Percentiles rank a stretch among this genome's conserved stretches.
These are phyloP conservation scores for Postia placenta DNA, from an alignment of 768 basidiomycete species.

Conservation along the genomic window DNA sequence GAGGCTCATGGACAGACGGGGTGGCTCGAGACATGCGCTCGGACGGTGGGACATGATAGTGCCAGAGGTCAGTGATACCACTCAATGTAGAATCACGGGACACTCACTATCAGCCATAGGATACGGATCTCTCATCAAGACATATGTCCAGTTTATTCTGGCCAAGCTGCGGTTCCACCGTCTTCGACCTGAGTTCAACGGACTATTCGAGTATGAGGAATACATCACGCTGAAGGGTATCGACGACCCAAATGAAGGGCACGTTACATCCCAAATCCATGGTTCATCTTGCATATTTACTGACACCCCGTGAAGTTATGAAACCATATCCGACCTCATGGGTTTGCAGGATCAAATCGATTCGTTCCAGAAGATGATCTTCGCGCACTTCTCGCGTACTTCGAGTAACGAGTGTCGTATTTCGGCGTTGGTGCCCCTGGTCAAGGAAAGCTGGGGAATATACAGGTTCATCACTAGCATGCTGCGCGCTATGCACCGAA, in stretches of 20 bases:
- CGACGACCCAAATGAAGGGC: conserved; percentile 99
- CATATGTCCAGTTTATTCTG: conserved; percentile 93
- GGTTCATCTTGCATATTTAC: conserved; percentile 2
- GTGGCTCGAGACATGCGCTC: conserved; percentile 96
- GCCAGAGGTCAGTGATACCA: conserved; percentile 53
- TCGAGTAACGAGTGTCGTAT: conserved; percentile 97
- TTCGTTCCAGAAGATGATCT: conserved; percentile 96
- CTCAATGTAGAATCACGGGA: not conserved
- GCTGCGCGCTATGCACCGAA: conserved; percentile 93
- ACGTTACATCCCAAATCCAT: conserved; percentile 30
- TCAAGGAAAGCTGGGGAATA: conserved; percentile 99
- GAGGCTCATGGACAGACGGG: conserved; percentile 96
- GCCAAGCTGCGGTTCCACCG: conserved; percentile 96
- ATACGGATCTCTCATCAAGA: conserved; percentile 88
- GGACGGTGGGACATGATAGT: conserved; percentile 79
- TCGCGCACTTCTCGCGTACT: conserved; percentile 88
- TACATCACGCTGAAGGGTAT: conserved; percentile 96
- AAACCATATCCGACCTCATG: conserved; percentile 98
- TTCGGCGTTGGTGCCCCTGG: conserved; percentile 89
- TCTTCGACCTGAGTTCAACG: conserved; percentile 95
- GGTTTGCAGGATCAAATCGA: conserved; percentile 97
- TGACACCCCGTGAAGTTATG: conserved; percentile 54
- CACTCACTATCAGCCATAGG: conserved; percentile 39
- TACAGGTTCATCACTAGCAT: conserved; percentile 99
- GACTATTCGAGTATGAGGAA: conserved; percentile 98